Evolutionary conservation across 169 alveolate genomes (phyloP), one percentile per base, ranked within the genome.

Genomic region (Eimeria falciformis): DNA sequence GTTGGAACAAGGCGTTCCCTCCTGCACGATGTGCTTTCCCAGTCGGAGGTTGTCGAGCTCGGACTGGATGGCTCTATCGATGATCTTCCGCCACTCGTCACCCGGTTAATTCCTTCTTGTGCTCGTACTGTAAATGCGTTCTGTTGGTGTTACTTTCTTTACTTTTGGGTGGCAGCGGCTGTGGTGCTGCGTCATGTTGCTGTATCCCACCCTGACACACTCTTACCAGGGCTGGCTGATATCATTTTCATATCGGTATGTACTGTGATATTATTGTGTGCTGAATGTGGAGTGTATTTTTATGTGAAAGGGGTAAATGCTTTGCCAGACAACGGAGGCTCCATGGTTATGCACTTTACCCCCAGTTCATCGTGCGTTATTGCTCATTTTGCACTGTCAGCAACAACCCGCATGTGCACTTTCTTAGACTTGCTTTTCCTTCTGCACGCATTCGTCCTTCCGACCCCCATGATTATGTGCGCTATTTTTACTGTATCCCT

Each of bases 1-100:
- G 82, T 53, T 40, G 85, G 62, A n/a, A 43, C 85, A 29, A 58
- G 85, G 85, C 85, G 85, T 46, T 75, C 85, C 3, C 55, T 75
- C 56, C 85, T 75, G 85, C 85, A 75, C 66, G 85, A 75, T 9
- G 85, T 75, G 85, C 43, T 75, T 4, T 75, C 85, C 43, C 85
- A 75, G 9, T 58, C 85, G n/a, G 85, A 75, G 65, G 85, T 75
- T 40, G 85, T 75, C 37, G 85, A 75, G 66, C 66, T 75, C 43
- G 85, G 85, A 12, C 43, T 75, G 85, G 85, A 75, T 21, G 85
- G 85, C 66, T 75, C 85, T 21, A 47, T 75, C 21, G 85, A 75
- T 21, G 85, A 75, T n/a, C 45, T 75, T 27, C 85, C 85, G 6
- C 85, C 85, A 21, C 85, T 75, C n/a, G 46, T 65, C 37, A 75